Evolutionary conservation across 2,329 filamentous ascomycete species (phyloP), one percentile per base, ranked within the genome.

Genomic region (Trichoderma brevicompactum): DNA sequence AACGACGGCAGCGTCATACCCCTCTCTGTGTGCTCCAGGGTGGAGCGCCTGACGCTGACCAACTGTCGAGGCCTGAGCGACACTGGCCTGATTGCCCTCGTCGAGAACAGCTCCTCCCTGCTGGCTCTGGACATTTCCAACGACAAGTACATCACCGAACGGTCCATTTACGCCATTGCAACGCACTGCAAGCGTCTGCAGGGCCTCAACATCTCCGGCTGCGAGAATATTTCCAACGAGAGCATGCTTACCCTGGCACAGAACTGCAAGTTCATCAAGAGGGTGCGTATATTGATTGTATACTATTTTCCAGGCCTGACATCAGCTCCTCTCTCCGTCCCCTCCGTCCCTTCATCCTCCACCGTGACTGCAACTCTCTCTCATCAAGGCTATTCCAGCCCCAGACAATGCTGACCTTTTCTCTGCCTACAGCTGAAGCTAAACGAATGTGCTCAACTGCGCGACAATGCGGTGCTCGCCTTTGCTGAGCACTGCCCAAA

Each of bases 1-100:
- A 97, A 89, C 80, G 94, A 99, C 75, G 94, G 95, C 58, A 97
- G 92, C 60, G 87, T 99, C 64, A 80, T 88, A 69, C 90, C 94
- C 8, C 87, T 99, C 71, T 84, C 87, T 32, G 86, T 89, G 46
- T 99, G 95, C 85, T 95, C 93, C 74, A 88, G 94, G 54, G 89
- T 99, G 67, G 95, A 99, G 80, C 89, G 95, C 34, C 80, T 99
- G 71, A 99, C 95, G 3, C 80, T 99, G 74, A 97, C 95, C 40
- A 93, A 92, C 78, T 99, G 95, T 82, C 87, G 85, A 41, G 87
- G 89, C 69, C 81, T 99, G 70, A 95, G 93, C 60, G 95, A 99
- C 75, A 83, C 86, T 46, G 94, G 94, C 50, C 83, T 99, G 43
- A 90, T 89, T 64, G 87, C 89, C 49, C 86, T 99, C 66, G 84